These are phyloP conservation scores for Pochonia chlamydosporia DNA, from an alignment of 2,329 filamentous ascomycete genomes.

Conservation along the genomic window DNA sequence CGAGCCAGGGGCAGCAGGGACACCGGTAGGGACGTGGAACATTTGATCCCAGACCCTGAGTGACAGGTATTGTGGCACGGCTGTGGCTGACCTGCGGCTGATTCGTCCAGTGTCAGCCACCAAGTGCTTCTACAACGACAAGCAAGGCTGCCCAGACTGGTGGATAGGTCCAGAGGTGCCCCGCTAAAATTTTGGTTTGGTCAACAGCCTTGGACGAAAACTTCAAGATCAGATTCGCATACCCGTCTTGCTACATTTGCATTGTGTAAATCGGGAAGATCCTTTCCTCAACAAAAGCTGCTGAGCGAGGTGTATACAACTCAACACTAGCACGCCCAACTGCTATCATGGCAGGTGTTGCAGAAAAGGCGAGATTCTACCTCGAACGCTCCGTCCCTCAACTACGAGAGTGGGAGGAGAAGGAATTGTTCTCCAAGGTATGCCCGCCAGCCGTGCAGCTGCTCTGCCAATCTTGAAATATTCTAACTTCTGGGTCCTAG, in stretches of 20 bases:
- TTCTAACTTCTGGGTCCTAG: conserved; percentile 31
- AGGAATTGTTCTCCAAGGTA: conserved; percentile 82
- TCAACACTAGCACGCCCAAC: background rate
- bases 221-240: conserved; percentile 7
- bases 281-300: no score
- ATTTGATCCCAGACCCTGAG: no score
- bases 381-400: conserved; percentile 89
- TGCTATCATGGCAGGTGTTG: conserved; percentile 68
- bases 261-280: background rate
- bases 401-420: conserved; percentile 85
- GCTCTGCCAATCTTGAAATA: background rate
- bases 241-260: background rate
- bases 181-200: conserved; percentile 16
- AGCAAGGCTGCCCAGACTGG: background rate
- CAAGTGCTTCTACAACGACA: background rate
- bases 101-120: background rate
- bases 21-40: background rate
- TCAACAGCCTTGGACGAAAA: conserved; percentile 15
- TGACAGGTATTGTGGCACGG: no score
- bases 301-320: no score
- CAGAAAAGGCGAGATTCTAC: conserved; percentile 93
- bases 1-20: background rate
- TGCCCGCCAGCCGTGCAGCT: conserved; percentile 10
- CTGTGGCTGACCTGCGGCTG: background rate
- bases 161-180: background rate